These are phyloP conservation scores for Xylariales sp. DNA, from an alignment of 2,329 filamentous ascomycete genomes.

Conservation along the genomic window DNA sequence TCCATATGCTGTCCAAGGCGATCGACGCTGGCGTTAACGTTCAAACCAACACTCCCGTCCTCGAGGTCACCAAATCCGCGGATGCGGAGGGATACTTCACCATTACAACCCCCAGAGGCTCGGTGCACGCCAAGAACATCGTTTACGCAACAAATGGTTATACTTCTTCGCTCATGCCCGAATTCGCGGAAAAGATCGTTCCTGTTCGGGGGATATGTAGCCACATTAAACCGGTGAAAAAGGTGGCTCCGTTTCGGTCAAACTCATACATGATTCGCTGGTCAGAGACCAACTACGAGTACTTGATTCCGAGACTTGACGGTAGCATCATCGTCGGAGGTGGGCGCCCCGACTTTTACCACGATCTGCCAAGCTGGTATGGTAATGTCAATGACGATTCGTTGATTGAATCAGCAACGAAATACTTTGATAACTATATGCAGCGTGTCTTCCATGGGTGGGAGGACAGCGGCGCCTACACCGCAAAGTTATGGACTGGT, in stretches of 20 bases:
- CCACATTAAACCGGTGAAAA: constrained; percentile 8
- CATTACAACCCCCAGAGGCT: constrained; percentile 1
- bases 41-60: constrained; percentile 7
- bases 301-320: constrained; percentile 34
- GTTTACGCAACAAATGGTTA: constrained; percentile 10
- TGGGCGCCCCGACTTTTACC: constrained; percentile 26
- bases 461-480: constrained; percentile 34
- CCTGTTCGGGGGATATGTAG: constrained; percentile 11
- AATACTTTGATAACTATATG: constrained; percentile 42
- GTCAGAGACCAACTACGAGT: constrained; percentile 20
- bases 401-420: constrained; percentile 30
- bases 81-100: neutral
- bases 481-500: constrained; percentile 37
- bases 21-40: constrained; percentile 7
- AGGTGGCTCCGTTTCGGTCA: constrained; percentile 6
- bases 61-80: neutral
- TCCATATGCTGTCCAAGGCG: constrained; percentile 1
- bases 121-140: constrained; percentile 3
- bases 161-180: constrained; percentile 7
- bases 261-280: constrained; percentile 16
- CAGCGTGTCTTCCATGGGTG: constrained; percentile 39
- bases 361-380: constrained; percentile 34
- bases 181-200: constrained; percentile 4
- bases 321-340: constrained; percentile 40
- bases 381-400: constrained; percentile 35